A percentile compares a stretch with the other conserved stretches of the same genome.
Conservation (phyloP, 306 rosid species). For the Sicyos edulis region DNA sequence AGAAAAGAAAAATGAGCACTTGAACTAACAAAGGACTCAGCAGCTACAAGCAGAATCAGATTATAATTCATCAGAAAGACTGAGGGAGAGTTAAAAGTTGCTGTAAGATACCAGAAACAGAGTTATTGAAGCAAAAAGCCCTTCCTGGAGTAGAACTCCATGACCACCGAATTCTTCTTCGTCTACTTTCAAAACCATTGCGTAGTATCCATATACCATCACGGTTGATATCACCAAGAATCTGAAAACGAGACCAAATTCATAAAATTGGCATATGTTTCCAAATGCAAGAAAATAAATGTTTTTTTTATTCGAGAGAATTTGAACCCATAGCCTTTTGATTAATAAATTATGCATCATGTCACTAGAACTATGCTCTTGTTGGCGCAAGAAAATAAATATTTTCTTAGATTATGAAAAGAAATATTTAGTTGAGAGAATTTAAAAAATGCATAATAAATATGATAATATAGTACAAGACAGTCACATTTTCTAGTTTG, state of each 20-base stretch:
- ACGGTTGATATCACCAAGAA: conserved; percentile 66
- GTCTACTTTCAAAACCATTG: conserved; percentile 74
- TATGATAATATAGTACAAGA: neutral
- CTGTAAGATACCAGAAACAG: conserved; percentile 73
- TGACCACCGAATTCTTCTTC: conserved; percentile 98
- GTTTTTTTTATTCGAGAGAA: too few relatives aligned
- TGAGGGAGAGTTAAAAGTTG: neutral
- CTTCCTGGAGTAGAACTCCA: conserved; percentile 96
- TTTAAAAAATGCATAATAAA: too few relatives aligned
- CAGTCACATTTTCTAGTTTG: neutral
- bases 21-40: neutral
- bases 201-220: conserved; percentile 72
- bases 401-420: too few relatives aligned
- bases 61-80: neutral
- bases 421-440: too few relatives aligned
- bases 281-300: neutral
- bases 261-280: neutral
- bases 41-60: neutral
- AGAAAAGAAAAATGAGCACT: neutral
- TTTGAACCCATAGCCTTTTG: too few relatives aligned
- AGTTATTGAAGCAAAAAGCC: conserved; percentile 86
- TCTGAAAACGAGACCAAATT: conserved; percentile 36
- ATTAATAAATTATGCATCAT: too few relatives aligned
- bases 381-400: too few relatives aligned
- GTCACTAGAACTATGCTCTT: too few relatives aligned